These are phyloP conservation scores for Trametes maxima DNA, from an alignment of 768 basidiomycete species.

Conservation along the genomic window DNA sequence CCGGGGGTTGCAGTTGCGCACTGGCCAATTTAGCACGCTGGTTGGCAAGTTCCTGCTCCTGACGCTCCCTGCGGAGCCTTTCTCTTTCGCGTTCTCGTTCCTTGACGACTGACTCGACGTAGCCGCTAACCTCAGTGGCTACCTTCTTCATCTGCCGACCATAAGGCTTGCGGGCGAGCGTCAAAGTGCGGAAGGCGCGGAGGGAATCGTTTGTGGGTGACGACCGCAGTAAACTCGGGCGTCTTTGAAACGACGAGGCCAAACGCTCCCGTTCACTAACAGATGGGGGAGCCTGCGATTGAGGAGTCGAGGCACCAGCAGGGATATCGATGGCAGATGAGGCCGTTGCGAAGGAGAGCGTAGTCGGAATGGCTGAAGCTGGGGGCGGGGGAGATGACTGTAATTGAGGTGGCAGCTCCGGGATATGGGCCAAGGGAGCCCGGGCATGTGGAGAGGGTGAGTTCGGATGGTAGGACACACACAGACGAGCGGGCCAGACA, in stretches of 20 bases:
- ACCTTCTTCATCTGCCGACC: conserved; percentile 52
- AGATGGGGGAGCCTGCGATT: neutral
- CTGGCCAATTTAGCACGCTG: conserved; percentile 11
- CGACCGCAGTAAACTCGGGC: conserved; percentile 34
- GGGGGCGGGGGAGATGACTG: conserved; percentile 54
- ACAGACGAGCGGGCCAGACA: conserved; percentile 71
- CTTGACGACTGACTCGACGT: conserved; percentile 74
- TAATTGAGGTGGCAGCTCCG: conserved; percentile 64
- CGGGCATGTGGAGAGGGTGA: conserved; percentile 41
- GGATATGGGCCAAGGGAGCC: conserved; percentile 54
- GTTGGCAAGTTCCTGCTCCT: conserved; percentile 38
- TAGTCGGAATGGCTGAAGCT: conserved; percentile 26
- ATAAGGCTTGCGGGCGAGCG: conserved; percentile 40
- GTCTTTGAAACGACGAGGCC: conserved; percentile 36
- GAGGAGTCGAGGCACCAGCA: conserved; percentile 3
- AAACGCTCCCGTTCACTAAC: conserved; percentile 2
- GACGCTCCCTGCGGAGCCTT: conserved; percentile 66
- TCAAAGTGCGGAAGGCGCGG: conserved; percentile 52
- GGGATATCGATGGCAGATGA: conserved; percentile 13
- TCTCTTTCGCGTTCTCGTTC: conserved; percentile 82
- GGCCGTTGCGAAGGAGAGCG: conserved; percentile 14
- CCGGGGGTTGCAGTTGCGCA: neutral
- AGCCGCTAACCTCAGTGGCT: conserved; percentile 63
- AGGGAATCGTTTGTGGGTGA: conserved; percentile 40
- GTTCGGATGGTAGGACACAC: conserved; percentile 46